Percentiles rank a stretch among this genome's conserved stretches.
These are phyloP conservation scores for Cerioporus squamosus DNA, from an alignment of 1,284 basidiomycete genomes.

Conservation along the genomic window DNA sequence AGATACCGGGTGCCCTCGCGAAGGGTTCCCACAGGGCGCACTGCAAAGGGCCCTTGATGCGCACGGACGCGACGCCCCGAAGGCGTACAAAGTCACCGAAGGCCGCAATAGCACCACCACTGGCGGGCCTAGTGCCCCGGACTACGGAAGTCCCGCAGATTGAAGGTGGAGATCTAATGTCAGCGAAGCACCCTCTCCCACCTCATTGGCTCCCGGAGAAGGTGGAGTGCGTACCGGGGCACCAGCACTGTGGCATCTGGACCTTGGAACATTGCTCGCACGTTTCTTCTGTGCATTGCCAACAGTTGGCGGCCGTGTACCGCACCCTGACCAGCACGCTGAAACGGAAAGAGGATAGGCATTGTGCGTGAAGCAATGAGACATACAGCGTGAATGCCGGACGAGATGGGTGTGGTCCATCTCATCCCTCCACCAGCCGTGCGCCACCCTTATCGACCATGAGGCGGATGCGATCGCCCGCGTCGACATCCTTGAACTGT, in stretches of 20 bases:
- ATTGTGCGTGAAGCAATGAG: background rate
- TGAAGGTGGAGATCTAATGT: conserved; percentile 10
- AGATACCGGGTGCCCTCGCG: too few species aligned
- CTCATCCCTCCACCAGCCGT: conserved; percentile 24
- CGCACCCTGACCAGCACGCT: too few species aligned
- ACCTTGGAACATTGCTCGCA: conserved; percentile 14
- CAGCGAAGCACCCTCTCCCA: conserved; percentile 8
- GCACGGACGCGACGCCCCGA: background rate
- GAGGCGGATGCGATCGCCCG: conserved; percentile 61
- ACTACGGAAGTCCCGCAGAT: background rate
- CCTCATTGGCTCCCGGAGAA: too few species aligned
- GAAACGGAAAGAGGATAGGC: background rate
- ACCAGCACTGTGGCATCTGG: background rate
- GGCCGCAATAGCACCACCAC: background rate
- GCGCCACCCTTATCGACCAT: conserved; percentile 64
- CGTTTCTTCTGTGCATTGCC: conserved; percentile 3
- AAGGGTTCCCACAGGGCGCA: too few species aligned
- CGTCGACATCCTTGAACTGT: conserved; percentile 68
- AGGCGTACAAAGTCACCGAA: background rate
- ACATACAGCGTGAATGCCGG: background rate
- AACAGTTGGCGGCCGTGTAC: background rate
- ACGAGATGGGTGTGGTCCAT: background rate
- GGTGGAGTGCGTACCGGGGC: too few species aligned
- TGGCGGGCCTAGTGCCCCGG: background rate
- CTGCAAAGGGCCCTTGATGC: conserved; percentile 7